Evolutionary conservation across 1,284 basidiomycete genomes (phyloP).

Genomic region (Moesziomyces parantarcticus): DNA sequence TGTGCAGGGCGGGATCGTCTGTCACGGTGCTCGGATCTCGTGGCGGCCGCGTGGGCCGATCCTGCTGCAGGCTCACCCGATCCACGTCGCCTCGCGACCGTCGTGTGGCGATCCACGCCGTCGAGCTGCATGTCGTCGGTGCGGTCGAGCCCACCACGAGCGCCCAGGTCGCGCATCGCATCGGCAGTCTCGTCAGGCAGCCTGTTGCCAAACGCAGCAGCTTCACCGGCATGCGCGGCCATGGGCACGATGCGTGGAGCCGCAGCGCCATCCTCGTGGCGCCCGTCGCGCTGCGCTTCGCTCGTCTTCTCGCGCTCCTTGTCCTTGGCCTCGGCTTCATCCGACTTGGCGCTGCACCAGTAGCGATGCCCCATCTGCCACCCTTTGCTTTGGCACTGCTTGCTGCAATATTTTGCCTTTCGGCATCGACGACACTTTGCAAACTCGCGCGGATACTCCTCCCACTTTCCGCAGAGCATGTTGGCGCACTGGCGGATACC

Average conservation of each 20-base stretch:
- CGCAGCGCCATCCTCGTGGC: slow-evolving; percentile 21
- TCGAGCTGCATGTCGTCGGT: slow-evolving; percentile 17
- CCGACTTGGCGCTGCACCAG: slow-evolving; percentile 67
- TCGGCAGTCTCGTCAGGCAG: slow-evolving; percentile 12
- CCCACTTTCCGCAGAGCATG: slow-evolving; percentile 90
- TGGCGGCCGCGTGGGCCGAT: not conserved
- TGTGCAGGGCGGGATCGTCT: not conserved
- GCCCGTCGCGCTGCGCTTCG: slow-evolving; percentile 13
- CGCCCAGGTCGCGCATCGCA: slow-evolving; percentile 8
- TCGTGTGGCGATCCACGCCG: slow-evolving; percentile 8
- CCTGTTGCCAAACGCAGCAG: slow-evolving; percentile 10
- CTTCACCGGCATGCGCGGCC: slow-evolving; percentile 8
- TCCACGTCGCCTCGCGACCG: slow-evolving; percentile 11
- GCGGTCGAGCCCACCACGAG: slow-evolving; percentile 9
- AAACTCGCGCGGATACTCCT: slow-evolving; percentile 90
- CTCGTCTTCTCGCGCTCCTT: slow-evolving; percentile 42
- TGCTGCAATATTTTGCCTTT: slow-evolving; percentile 98
- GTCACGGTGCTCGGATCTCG: slow-evolving; percentile 1
- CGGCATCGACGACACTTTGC: slow-evolving; percentile 95
- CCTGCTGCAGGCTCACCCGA: slow-evolving; percentile 1
- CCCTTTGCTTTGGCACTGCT: slow-evolving; percentile 95
- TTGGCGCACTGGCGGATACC: slow-evolving; percentile 98
- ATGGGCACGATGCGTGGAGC: slow-evolving; percentile 24
- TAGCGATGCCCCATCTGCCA: slow-evolving; percentile 96
- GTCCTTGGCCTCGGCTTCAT: slow-evolving; percentile 56